These are phyloP conservation scores for Pyrus bretschneideri DNA, from an alignment of 306 rosid species.

Conservation along the genomic window DNA sequence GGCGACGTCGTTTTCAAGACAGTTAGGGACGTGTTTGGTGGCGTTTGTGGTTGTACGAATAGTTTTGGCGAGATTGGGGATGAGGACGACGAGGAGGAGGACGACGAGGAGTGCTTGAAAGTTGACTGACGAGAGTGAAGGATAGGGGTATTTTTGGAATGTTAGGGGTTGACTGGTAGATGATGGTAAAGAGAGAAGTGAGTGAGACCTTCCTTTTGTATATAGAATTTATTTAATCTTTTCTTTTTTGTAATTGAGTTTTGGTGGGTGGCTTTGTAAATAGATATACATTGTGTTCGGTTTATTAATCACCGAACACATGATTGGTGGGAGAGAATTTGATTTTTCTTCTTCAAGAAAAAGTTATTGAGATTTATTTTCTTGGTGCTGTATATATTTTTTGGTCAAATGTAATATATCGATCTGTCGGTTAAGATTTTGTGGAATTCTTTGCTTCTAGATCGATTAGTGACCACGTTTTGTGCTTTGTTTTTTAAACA, in stretches of 20 bases:
- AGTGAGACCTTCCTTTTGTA: neutral
- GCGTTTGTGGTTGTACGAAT: neutral
- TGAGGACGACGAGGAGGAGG: neutral
- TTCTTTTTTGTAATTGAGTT: neutral
- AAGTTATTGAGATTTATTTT: neutral
- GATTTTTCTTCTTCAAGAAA: neutral
- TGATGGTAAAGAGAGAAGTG: neutral
- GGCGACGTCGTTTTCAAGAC: constrained; percentile 13
- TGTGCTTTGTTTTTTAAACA: neutral
- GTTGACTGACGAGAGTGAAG: constrained; percentile 10
- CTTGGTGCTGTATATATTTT: neutral
- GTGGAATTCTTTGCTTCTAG: no score
- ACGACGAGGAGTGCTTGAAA: neutral
- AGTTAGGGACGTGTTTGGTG: neutral
- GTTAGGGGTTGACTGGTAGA: constrained; percentile 29
- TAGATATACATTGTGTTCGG: neutral
- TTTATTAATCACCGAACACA: constrained; percentile 1
- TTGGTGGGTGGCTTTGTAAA: neutral
- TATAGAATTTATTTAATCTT: neutral
- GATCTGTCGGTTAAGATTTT: no score
- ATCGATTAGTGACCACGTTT: neutral
- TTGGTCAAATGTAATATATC: no score
- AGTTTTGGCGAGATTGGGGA: neutral
- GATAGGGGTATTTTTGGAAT: constrained; percentile 3
- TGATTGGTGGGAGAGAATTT: neutral